A percentile compares a stretch with the other conserved stretches of the same genome.
These are phyloP conservation scores for Eucalyptus curtisii DNA, from an alignment of 345 rosid species.

Conservation along the genomic window DNA sequence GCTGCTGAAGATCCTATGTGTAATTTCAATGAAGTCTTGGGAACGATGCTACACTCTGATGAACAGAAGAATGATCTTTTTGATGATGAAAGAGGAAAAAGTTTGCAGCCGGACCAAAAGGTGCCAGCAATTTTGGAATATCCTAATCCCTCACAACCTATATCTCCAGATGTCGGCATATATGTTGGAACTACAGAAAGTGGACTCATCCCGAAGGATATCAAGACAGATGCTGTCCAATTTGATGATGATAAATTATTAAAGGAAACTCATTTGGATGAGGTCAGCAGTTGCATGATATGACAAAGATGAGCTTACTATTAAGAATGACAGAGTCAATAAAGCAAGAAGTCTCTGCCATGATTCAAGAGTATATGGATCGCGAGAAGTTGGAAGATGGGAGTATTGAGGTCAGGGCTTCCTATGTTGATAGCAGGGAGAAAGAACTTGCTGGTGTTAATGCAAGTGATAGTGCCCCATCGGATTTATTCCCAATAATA, in stretches of 20 bases:
- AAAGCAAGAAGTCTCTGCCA: not conserved
- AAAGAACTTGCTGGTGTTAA: not conserved
- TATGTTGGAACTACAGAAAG: not conserved
- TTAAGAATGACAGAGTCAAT: not conserved
- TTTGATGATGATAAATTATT: not conserved
- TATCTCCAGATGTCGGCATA: not conserved
- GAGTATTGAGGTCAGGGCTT: not conserved
- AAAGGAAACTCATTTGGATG: not conserved
- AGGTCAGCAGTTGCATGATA: not conserved
- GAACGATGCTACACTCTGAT: not conserved
- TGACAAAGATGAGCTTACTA: not conserved
- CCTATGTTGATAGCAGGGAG: not conserved
- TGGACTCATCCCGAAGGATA: not conserved
- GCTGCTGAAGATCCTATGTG: not conserved
- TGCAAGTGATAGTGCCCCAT: not conserved
- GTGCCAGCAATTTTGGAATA: not conserved
- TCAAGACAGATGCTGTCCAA: not conserved
- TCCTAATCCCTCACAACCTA: not conserved
- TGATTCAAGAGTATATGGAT: not conserved
- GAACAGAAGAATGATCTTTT: not conserved
- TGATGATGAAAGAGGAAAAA: not conserved
- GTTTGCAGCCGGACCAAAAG: not conserved
- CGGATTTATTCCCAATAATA: not conserved
- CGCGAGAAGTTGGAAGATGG: not conserved
- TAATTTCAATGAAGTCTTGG: not conserved